Percentiles rank a stretch among this genome's conserved stretches.
Conservation (phyloP, 148 eudicot species). For the Fagopyrum esculentum region DNA sequence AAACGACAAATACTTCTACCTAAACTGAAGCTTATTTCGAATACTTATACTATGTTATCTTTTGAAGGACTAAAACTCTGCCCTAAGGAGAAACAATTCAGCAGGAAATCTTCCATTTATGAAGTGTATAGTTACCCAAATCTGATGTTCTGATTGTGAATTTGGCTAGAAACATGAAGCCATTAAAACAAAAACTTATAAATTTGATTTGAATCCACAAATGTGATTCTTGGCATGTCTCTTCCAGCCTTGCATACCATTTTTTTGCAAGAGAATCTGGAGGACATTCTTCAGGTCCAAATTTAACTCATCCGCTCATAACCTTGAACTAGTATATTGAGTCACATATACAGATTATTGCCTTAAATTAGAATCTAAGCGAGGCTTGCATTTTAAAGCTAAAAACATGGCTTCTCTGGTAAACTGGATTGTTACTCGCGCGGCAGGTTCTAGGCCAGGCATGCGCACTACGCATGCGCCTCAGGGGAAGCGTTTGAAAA, state of each 20-base stretch:
- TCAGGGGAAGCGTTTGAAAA: no score
- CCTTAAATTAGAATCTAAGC: no score
- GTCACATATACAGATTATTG: no score
- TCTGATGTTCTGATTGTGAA: not conserved
- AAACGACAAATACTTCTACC: not conserved
- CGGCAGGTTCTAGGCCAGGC: no score
- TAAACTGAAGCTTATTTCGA: not conserved
- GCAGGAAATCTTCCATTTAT: not conserved
- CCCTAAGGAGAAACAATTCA: not conserved
- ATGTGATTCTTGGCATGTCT: not conserved
- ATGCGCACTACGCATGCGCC: no score
- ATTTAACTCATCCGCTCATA: no score
- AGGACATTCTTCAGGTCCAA: no score
- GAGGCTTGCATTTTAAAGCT: no score
- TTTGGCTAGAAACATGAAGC: not conserved
- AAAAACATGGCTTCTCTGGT: no score
- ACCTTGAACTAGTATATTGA: no score
- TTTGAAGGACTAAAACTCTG: not conserved
- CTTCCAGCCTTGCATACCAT: not conserved
- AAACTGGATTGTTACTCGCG: no score
- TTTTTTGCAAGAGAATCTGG: not conserved
- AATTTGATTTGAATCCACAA: not conserved
- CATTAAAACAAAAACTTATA: not conserved
- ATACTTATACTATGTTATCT: not conserved
- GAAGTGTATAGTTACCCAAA: not conserved